Conservation (phyloP, 352 stramenopile genomes). For the Phytophthora parvispora region DNA sequence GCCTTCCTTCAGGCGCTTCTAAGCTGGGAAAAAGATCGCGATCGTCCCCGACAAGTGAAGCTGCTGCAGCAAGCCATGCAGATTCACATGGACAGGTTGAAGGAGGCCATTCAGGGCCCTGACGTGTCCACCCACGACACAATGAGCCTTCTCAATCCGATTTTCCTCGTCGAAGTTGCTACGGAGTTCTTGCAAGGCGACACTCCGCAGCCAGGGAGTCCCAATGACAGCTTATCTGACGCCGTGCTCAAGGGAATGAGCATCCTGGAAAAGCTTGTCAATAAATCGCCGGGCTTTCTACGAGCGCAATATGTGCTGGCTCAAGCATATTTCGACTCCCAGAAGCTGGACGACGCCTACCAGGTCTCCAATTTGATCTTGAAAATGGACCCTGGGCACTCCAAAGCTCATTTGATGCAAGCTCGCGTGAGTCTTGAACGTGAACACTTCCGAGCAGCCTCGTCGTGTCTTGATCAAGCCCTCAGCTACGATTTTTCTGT, state of each 20-base stretch:
- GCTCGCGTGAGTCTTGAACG: slow-evolving; percentile 85
- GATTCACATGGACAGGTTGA: slow-evolving; percentile 88
- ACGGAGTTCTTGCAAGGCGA: slow-evolving; percentile 81
- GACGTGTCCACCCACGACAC: slow-evolving; percentile 80
- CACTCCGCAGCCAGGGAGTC: slow-evolving; percentile 6
- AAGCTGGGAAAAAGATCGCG: slow-evolving; percentile 82
- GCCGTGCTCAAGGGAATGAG: slow-evolving; percentile 52
- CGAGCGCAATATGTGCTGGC: slow-evolving; percentile 87
- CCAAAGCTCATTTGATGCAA: slow-evolving; percentile 85
- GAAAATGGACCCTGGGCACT: slow-evolving; percentile 81
- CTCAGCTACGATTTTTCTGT: slow-evolving; percentile 92
- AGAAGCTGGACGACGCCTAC: slow-evolving; percentile 84
- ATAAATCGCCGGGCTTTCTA: slow-evolving; percentile 87
- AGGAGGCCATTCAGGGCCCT: slow-evolving; percentile 62
- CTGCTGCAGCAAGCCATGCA: slow-evolving; percentile 82
- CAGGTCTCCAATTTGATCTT: slow-evolving; percentile 80
- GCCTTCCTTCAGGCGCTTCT: slow-evolving; percentile 90
- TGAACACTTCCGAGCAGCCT: slow-evolving; percentile 79
- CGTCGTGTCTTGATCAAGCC: slow-evolving; percentile 86
- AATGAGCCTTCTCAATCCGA: slow-evolving; percentile 85
- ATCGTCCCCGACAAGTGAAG: slow-evolving; percentile 74
- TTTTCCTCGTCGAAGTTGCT: slow-evolving; percentile 92
- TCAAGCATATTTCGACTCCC: slow-evolving; percentile 79
- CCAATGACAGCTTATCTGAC: slow-evolving; percentile 15
- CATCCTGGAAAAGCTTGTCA: slow-evolving; percentile 84